A percentile compares a stretch with the other conserved stretches of the same genome.
Evolutionary conservation across 2,329 filamentous ascomycete species (phyloP).

Genomic region (Stromatinia cepivora): DNA sequence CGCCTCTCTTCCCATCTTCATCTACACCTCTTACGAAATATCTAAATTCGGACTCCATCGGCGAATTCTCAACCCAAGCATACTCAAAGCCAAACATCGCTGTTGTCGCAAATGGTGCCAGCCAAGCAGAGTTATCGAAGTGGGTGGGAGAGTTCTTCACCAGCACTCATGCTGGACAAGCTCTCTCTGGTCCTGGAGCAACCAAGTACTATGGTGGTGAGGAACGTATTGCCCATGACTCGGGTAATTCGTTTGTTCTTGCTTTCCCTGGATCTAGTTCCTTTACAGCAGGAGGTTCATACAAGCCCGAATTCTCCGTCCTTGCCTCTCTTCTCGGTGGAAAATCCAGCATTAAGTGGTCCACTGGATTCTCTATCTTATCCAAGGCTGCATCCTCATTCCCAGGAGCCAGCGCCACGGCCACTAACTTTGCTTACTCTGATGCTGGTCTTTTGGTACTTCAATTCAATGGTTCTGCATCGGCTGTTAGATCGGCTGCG

Average conservation of each 20-base stretch:
- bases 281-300: constrained; percentile 63
- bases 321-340: constrained; percentile 88
- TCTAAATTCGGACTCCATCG: constrained; percentile 72
- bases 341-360: constrained; percentile 92
- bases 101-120: constrained; percentile 84
- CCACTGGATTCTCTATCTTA: constrained; percentile 86
- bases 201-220: constrained; percentile 94
- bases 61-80: constrained; percentile 72
- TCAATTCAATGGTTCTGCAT: constrained; percentile 73
- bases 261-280: constrained; percentile 90
- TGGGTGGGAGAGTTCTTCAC: constrained; percentile 95
- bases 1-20: constrained; percentile 70
- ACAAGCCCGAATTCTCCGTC: constrained; percentile 88
- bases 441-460: constrained; percentile 90
- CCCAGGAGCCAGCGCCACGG: constrained; percentile 66
- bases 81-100: constrained; percentile 91
- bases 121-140: constrained; percentile 73
- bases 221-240: constrained; percentile 77
- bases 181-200: constrained; percentile 58
- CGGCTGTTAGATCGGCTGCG: constrained; percentile 71
- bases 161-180: constrained; percentile 57
- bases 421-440: constrained; percentile 83
- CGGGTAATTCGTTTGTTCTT: constrained; percentile 81
- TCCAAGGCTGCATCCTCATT: constrained; percentile 71
- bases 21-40: constrained; percentile 76